A percentile compares a stretch with the other conserved stretches of the same genome.
phyloP scores from a whole-genome alignment of 2,329 filamentous ascomycete species.

The Dothidotthia symphoricarpi region DNA sequence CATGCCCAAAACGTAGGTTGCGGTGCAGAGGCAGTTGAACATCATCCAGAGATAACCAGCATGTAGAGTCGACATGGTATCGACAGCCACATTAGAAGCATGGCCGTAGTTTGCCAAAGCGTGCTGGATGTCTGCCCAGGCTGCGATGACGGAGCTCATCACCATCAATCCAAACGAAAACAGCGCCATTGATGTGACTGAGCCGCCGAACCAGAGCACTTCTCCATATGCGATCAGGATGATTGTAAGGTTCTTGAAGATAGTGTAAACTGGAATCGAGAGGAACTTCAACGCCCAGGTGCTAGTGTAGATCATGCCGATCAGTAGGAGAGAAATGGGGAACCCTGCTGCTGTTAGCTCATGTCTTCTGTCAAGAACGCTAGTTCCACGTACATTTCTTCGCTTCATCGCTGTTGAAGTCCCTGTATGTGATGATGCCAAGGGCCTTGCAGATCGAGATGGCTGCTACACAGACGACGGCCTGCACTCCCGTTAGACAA shows the following conservation, averaged over 20 bases:
- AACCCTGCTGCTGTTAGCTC: conserved; percentile 65
- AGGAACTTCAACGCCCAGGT: conserved; percentile 95
- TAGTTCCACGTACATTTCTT: conserved; percentile 71
- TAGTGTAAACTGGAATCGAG: conserved; percentile 97
- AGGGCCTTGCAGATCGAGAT: conserved; percentile 79
- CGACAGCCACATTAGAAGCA: conserved; percentile 59
- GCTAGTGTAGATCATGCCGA: conserved; percentile 98
- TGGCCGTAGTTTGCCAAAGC: conserved; percentile 65
- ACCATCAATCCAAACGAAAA: conserved; percentile 98
- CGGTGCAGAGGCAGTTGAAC: conserved; percentile 92
- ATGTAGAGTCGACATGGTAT: conserved; percentile 84
- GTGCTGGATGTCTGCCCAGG: conserved; percentile 94
- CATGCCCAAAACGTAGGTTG: conserved; percentile 87
- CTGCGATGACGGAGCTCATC: conserved; percentile 86
- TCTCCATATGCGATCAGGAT: conserved; percentile 98
- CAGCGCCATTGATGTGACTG: conserved; percentile 80
- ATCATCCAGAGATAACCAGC: conserved; percentile 97
- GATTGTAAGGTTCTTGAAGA: conserved; percentile 99
- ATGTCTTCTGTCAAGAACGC: background rate
- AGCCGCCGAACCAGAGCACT: conserved; percentile 96
- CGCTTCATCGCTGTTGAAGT: conserved; percentile 84
- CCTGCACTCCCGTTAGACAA: conserved; percentile 53
- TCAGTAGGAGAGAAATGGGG: conserved; percentile 89
- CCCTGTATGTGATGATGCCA: conserved; percentile 78
- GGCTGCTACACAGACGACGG: conserved; percentile 80